phyloP scores from a whole-genome alignment of 495 filamentous ascomycete species.

The Trichoderma asperelloides region DNA sequence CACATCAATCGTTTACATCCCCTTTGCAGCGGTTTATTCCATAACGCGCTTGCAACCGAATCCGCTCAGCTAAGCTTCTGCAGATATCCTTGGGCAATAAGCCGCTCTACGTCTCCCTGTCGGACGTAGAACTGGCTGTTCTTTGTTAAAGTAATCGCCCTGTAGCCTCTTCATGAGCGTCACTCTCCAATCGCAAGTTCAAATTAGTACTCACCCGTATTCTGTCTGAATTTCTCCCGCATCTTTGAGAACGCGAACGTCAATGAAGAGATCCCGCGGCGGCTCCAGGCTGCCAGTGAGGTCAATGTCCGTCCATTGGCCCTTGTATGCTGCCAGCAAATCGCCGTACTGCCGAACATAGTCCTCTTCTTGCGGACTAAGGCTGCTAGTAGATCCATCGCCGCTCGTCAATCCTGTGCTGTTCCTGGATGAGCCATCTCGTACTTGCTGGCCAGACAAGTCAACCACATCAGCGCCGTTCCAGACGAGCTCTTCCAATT shows the following conservation, averaged over 20 bases:
- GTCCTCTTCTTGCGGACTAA: slow-evolving; percentile 97
- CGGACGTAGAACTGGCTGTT: slow-evolving; percentile 97
- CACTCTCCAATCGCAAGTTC: neutral
- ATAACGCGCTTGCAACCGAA: neutral
- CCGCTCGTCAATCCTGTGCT: slow-evolving; percentile 29
- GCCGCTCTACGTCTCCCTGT: slow-evolving; percentile 88
- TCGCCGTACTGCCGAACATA: slow-evolving; percentile 89
- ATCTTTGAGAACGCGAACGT: slow-evolving; percentile 93
- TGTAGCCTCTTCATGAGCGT: slow-evolving; percentile 22
- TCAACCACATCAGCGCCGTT: slow-evolving; percentile 68
- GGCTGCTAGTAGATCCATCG: slow-evolving; percentile 52
- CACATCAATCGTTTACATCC: neutral
- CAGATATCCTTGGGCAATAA: slow-evolving; percentile 95
- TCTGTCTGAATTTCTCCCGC: slow-evolving; percentile 99
- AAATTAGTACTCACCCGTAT: slow-evolving; percentile 68
- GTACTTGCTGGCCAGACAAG: slow-evolving; percentile 31
- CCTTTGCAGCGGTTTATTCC: neutral
- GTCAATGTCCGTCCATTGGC: slow-evolving; percentile 98
- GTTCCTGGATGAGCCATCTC: slow-evolving; percentile 19
- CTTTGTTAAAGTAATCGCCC: slow-evolving; percentile 91
- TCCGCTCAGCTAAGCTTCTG: slow-evolving; percentile 70
- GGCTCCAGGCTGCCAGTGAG: slow-evolving; percentile 92
- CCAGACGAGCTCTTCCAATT: slow-evolving; percentile 93
- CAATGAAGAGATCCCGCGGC: slow-evolving; percentile 91
- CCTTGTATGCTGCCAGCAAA: slow-evolving; percentile 90